Evolutionary conservation across 2,329 filamentous ascomycete species (phyloP), one percentile per base, ranked within the genome.

Genomic region (Penicillium hordei): DNA sequence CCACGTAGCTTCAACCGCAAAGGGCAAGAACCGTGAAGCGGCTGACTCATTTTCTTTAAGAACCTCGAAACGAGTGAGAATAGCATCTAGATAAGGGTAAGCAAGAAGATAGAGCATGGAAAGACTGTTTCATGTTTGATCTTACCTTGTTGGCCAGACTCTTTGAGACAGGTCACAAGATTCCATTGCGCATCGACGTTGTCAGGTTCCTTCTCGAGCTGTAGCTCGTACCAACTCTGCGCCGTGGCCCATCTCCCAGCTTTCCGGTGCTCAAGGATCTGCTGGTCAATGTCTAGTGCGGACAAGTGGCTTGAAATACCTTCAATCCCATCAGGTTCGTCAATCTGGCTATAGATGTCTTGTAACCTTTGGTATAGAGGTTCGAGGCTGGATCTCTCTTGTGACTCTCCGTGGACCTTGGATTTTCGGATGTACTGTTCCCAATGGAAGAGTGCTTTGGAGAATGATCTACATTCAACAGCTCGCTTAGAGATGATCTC

Each of bases 141-240:
- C 39, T 74, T 79, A 93, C 90, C 90, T 75, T 97, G 89, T 72
- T 97, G 94, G 0, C 93, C 94, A n/a, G 93, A 96, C 72, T 97
- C 92, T 70, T 92, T 93, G 10, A 99, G 81, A 67, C 94, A 97
- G 31, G 87, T 89, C 53, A 99, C 79, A 36, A 99, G 82, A 66
- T 95, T 90, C 56, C 90, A 81, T 71, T 97, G 93, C 13, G 90
- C 82, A 56, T 95, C 89, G 19, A 84, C 72, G 69, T 96, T 88
- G 52, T 88, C 81, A 0, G 93, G 93, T 45, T 89, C 83, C 66
- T 94, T 87, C 3, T 89, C 88, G 34, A 97, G 81, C 62, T 93
- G 88, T 63, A 96, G 87, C 72, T 99, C 93, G 73, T 97, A 97
- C 94, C 95, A 99, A 62, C 91, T 96, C 76, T 97, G 94, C 25